Evolutionary conservation across 148 eudicot genomes (phyloP).

Genomic region (Rhododendron molle): DNA sequence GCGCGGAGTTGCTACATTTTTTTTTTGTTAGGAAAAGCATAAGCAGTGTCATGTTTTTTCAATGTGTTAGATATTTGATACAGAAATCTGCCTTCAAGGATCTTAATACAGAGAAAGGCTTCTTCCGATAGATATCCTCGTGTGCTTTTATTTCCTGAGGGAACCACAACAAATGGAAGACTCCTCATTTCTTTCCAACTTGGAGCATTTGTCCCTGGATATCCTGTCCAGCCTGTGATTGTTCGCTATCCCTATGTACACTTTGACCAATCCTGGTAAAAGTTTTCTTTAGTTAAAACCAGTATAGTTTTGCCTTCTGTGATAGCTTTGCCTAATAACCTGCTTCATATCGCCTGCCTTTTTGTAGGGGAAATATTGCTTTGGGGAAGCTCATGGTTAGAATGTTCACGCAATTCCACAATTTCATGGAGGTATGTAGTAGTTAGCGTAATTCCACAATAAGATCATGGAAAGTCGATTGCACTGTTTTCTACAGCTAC

Average conservation of each 20-base stretch:
- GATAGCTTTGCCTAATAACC: background rate
- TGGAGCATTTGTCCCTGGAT: constrained; percentile 92
- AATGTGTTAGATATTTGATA: constrained; percentile 85
- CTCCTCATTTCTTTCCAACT: constrained; percentile 80
- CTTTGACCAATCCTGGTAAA: constrained; percentile 92
- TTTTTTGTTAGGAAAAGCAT: background rate
- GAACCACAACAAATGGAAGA: constrained; percentile 92
- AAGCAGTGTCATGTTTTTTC: constrained; percentile 34
- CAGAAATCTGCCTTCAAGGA: constrained; percentile 92
- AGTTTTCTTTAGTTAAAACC: constrained; percentile 4
- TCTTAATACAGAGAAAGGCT: constrained; percentile 95
- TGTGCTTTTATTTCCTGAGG: constrained; percentile 92
- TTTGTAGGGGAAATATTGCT: constrained; percentile 69
- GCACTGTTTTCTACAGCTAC: no score
- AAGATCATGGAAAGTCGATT: no score
- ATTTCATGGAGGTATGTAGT: constrained; percentile 65
- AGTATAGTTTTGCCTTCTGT: background rate
- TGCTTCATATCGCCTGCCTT: background rate
- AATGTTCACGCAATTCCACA: constrained; percentile 69
- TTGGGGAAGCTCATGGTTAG: constrained; percentile 57
- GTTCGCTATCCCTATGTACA: constrained; percentile 90
- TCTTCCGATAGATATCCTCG: constrained; percentile 75
- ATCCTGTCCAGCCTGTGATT: constrained; percentile 81
- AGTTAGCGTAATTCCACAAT: background rate
- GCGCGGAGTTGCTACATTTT: background rate